Base-by-base conservation (phyloP, 83 land plant genomes). In the Picea abies region DNA sequence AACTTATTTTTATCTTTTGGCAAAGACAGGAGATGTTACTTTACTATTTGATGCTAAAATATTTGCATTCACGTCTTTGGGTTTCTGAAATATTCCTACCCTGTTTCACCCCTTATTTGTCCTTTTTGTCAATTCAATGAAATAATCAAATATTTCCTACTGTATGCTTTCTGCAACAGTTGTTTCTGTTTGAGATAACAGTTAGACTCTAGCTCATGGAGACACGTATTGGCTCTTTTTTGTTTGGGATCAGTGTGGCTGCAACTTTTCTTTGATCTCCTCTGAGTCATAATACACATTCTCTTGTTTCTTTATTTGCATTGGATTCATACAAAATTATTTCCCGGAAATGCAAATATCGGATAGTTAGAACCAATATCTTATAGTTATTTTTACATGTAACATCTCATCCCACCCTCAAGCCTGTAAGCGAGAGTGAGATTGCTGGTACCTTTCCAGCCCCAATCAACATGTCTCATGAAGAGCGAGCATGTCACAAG, bases 261-360 rank as follows among this genome's bases (percentile, higher is more conserved):
- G 56, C 9, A 44, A 32, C 47, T 70, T 47, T 22, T 49, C 32
- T 76, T 76, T 23, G 14, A 52, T 52, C 56, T 76, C 56, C 4
- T 75, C 3, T 73, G 77, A 52, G 3, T 26, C 49, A 14, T 15
- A 23, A 15, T 22, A 49, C 11, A 52, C 56, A 52, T 2, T 10
- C 56, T 52, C 56, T 52, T 3, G 12, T 52, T 52, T 52, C 56
- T 52, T 0, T 52, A 52, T 52, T 10, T 52, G 56, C 56, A 70
- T 52, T 73, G 77, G 47, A n/a, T 41, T 73, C n/a, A 73, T n/a
- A 66, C 41, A 73, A 73, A 73, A 73, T 3, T 73, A 4, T 47
- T 73, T 25, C 39, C 77, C 8, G 12, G 23, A 73, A 73, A 44
- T 73, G 49, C 69, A 66, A 66, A 70, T 52, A 52, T 52, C 56